phyloP scores from a whole-genome alignment of 2,329 filamentous ascomycete species.

The Pseudogymnoascus sp. region DNA sequence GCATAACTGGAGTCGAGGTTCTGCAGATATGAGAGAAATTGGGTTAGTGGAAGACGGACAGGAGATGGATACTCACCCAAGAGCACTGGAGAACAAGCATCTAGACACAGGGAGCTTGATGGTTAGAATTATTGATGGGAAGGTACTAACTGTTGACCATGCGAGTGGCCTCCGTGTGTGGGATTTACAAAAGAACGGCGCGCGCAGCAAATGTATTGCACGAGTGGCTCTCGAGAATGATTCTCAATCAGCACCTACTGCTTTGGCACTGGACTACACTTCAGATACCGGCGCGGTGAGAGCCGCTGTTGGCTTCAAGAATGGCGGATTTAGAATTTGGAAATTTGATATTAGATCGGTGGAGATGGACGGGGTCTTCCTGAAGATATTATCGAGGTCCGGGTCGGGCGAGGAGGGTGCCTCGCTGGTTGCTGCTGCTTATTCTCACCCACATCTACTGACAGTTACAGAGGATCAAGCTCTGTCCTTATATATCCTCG shows the following conservation, averaged over 20 bases:
- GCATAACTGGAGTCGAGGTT: constrained; percentile 84
- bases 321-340: constrained; percentile 67
- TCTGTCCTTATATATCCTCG: constrained; percentile 59
- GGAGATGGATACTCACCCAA: constrained; percentile 9
- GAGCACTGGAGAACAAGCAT: constrained; percentile 27
- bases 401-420: constrained; percentile 21
- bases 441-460: constrained; percentile 65
- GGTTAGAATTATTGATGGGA: constrained; percentile 66
- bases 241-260: constrained; percentile 14
- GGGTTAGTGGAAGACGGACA: constrained; percentile 39
- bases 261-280: constrained; percentile 11
- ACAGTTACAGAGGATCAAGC: constrained; percentile 68
- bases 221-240: neutral
- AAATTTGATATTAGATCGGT: constrained; percentile 38
- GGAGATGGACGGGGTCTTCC: constrained; percentile 15
- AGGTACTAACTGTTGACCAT: constrained; percentile 68
- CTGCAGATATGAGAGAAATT: constrained; percentile 72
- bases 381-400: constrained; percentile 19
- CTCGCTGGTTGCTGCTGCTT: constrained; percentile 59
- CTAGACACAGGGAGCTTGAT: constrained; percentile 49
- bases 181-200: constrained; percentile 55
- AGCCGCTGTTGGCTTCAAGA: constrained; percentile 59
- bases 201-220: constrained; percentile 42
- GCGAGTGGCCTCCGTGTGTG: constrained; percentile 66
- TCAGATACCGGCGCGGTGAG: constrained; percentile 40